phyloP scores from a whole-genome alignment of 1,139 yeast genomes.

The Blastobotrys serpentis region DNA sequence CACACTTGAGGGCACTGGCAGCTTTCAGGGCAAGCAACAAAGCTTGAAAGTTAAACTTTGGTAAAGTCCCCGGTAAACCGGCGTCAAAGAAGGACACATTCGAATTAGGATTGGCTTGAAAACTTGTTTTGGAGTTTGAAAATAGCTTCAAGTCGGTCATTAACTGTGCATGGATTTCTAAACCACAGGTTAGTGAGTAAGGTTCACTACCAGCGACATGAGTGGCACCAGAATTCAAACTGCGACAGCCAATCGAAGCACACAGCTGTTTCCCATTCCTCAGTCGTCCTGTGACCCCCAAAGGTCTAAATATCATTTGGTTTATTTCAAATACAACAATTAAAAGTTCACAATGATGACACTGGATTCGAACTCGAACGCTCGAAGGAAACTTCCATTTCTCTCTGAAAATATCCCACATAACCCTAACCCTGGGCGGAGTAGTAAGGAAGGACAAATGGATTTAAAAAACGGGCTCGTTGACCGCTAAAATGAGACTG shows the following conservation, averaged over 20 bases:
- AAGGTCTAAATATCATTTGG: neutral
- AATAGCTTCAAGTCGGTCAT: slow-evolving; percentile 73
- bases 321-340: too few species aligned
- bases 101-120: slow-evolving; percentile 61
- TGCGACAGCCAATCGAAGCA: too few species aligned
- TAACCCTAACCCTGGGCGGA: too few species aligned
- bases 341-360: neutral
- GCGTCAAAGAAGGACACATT: slow-evolving; percentile 77
- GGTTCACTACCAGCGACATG: too few species aligned
- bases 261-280: too few species aligned
- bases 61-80: slow-evolving; percentile 93
- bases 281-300: too few species aligned
- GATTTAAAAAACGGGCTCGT: too few species aligned
- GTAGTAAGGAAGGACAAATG: too few species aligned
- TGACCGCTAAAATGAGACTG: too few species aligned
- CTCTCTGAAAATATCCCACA: too few species aligned
- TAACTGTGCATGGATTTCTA: slow-evolving; percentile 91
- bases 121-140: slow-evolving; percentile 47
- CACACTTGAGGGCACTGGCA: slow-evolving; percentile 67
- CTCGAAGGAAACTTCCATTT: too few species aligned
- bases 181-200: slow-evolving; percentile 67
- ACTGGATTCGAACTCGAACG: neutral
- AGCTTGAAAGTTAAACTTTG: slow-evolving; percentile 74
- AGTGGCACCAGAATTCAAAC: too few species aligned
- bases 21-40: slow-evolving; percentile 67